Evolutionary conservation across 1,139 yeast genomes (phyloP).

Genomic region (Entelexis sorbosivorans): DNA sequence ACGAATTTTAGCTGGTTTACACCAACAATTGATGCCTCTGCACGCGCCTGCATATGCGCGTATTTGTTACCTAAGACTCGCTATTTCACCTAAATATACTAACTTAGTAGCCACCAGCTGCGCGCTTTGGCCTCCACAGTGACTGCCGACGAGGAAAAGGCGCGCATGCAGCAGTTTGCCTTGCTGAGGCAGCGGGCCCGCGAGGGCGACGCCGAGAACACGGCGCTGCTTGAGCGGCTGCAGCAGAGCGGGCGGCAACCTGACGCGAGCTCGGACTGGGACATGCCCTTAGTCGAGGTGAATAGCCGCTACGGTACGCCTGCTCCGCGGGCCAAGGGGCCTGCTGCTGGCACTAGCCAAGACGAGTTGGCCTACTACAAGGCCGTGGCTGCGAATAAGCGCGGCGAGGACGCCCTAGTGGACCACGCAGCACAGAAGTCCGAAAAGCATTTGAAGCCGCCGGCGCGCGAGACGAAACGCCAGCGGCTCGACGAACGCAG

Average conservation of each 20-base stretch:
- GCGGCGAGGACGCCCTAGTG: constrained; percentile 14
- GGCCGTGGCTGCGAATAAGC: constrained; percentile 3
- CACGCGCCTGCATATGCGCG: no score
- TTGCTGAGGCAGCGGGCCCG: constrained; percentile 11
- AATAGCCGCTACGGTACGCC: background rate
- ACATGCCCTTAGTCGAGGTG: constrained; percentile 2
- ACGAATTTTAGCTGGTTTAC: no score
- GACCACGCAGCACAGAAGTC: constrained; percentile 8
- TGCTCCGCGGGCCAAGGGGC: background rate
- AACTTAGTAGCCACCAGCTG: background rate
- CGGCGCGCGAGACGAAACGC: background rate
- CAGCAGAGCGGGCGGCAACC: background rate
- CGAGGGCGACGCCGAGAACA: constrained; percentile 11
- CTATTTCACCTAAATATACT: background rate
- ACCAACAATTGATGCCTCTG: no score
- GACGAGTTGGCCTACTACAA: constrained; percentile 8
- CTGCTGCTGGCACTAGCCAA: background rate
- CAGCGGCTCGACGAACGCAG: background rate
- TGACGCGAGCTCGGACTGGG: constrained; percentile 7
- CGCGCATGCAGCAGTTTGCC: constrained; percentile 15
- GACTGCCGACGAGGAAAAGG: background rate
- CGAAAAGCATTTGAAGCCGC: background rate
- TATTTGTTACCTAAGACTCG: background rate
- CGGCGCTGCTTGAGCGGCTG: background rate
- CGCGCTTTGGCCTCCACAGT: background rate